These are phyloP conservation scores for Yamadazyma triangularis DNA, from an alignment of 1,139 yeast genomes.

Conservation along the genomic window DNA sequence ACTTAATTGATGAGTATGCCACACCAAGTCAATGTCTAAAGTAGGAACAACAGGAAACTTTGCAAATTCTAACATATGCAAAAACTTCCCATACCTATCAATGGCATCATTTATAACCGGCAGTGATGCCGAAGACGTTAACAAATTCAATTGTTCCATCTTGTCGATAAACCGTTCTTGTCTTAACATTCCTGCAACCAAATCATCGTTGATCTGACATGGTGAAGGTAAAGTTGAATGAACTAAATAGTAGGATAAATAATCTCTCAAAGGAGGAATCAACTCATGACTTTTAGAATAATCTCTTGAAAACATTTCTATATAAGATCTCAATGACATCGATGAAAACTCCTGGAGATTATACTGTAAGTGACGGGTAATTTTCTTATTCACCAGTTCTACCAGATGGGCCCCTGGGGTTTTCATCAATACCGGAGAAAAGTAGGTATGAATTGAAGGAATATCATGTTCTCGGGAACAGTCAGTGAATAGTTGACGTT, in stretches of 20 bases:
- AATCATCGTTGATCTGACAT: neutral
- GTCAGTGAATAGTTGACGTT: slow-evolving; percentile 20
- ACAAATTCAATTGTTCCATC: slow-evolving; percentile 27
- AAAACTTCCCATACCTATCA: slow-evolving; percentile 23
- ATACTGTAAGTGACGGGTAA: neutral
- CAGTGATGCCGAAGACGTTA: slow-evolving; percentile 17
- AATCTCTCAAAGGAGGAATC: slow-evolving; percentile 10
- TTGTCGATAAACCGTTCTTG: slow-evolving; percentile 28
- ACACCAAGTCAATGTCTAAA: slow-evolving; percentile 34
- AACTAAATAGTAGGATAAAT: slow-evolving; percentile 6
- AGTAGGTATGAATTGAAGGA: neutral
- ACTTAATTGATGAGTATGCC: slow-evolving; percentile 38
- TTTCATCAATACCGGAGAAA: neutral
- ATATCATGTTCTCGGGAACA: neutral
- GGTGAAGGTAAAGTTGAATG: slow-evolving; percentile 15
- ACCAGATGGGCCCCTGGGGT: no score
- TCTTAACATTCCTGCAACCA: slow-evolving; percentile 24
- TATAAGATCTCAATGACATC: neutral
- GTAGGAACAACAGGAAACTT: slow-evolving; percentile 27
- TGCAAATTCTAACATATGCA: slow-evolving; percentile 5
- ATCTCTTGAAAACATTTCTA: neutral
- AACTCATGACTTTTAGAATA: neutral
- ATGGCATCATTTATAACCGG: slow-evolving; percentile 17
- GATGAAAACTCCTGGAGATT: neutral
- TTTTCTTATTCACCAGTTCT: neutral